Conservation (phyloP, 345 rosid species). For the Triadica sebifera region DNA sequence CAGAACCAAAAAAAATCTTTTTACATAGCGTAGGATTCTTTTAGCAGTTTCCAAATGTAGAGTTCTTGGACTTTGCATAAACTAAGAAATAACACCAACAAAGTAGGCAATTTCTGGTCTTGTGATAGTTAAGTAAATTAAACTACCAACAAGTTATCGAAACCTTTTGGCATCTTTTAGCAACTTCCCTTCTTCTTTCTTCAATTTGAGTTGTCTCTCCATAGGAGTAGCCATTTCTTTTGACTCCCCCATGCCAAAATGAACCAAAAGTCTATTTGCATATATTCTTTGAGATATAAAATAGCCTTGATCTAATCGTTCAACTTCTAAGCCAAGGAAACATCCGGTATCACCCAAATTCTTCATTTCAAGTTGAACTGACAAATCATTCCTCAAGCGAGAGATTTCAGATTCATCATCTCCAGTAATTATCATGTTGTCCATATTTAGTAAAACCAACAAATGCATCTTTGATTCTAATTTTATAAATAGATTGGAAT, state of each 20-base stretch:
- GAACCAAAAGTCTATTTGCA: neutral
- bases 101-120: neutral
- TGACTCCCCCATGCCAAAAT: neutral
- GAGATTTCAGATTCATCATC: neutral
- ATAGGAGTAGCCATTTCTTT: neutral
- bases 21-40: neutral
- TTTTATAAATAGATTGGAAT: conserved; percentile 10
- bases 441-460: conserved; percentile 1
- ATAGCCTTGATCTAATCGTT: neutral
- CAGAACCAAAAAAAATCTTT: neutral
- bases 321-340: conserved; percentile 12
- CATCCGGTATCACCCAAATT: neutral
- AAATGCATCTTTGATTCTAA: neutral
- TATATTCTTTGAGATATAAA: neutral
- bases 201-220: neutral
- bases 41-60: neutral
- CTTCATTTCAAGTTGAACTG: conserved; percentile 12
- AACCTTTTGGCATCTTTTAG: neutral
- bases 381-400: neutral
- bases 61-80: conserved; percentile 7
- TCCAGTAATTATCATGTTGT: conserved; percentile 8
- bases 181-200: neutral
- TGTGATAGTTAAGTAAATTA: conserved; percentile 12
- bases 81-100: conserved; percentile 12
- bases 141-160: neutral